phyloP scores from a whole-genome alignment of 2,329 filamentous ascomycete genomes.

The Paecilomyces fulvus region DNA sequence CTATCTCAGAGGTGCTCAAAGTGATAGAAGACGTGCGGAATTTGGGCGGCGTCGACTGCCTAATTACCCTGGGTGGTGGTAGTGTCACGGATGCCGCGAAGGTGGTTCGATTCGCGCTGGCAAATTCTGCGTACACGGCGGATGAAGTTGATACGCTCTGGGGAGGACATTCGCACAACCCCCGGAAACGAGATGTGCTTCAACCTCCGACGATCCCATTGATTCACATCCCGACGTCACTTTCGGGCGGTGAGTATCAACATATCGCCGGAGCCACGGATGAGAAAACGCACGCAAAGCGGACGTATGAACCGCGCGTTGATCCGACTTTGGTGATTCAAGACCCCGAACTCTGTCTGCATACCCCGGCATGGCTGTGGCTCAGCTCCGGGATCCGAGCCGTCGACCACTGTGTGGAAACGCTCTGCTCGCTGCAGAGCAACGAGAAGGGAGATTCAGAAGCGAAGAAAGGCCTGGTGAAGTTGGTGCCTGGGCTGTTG shows the following conservation, averaged over 20 bases:
- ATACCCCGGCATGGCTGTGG: constrained; percentile 17
- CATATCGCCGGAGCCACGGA: constrained; percentile 34
- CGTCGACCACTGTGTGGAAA: constrained; percentile 22
- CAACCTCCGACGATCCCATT: not conserved
- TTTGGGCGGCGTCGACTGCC: constrained; percentile 25
- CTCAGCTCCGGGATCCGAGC: constrained; percentile 19
- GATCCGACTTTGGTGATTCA: constrained; percentile 8
- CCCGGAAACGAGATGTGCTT: not conserved
- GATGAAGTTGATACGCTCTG: constrained; percentile 23
- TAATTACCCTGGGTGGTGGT: constrained; percentile 43
- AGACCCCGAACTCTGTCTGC: constrained; percentile 16
- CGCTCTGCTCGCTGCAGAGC: constrained; percentile 11
- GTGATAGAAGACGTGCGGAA: constrained; percentile 26
- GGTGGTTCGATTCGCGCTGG: constrained; percentile 34
- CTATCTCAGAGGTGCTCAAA: constrained; percentile 38
- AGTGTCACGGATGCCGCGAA: constrained; percentile 44
- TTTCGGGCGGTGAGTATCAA: constrained; percentile 36
- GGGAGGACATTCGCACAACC: not conserved
- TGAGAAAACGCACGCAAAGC: constrained; percentile 2
- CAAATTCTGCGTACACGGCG: constrained; percentile 28
- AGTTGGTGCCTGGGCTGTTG: constrained; percentile 13
- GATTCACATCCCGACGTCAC: constrained; percentile 34
- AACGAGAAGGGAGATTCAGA: constrained; percentile 6
- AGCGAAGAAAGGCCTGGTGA: constrained; percentile 13
- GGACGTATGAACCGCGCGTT: constrained; percentile 1